Base-by-base conservation (phyloP, 805 yeast species). In the Starmerella ratchasimensis region DNA sequence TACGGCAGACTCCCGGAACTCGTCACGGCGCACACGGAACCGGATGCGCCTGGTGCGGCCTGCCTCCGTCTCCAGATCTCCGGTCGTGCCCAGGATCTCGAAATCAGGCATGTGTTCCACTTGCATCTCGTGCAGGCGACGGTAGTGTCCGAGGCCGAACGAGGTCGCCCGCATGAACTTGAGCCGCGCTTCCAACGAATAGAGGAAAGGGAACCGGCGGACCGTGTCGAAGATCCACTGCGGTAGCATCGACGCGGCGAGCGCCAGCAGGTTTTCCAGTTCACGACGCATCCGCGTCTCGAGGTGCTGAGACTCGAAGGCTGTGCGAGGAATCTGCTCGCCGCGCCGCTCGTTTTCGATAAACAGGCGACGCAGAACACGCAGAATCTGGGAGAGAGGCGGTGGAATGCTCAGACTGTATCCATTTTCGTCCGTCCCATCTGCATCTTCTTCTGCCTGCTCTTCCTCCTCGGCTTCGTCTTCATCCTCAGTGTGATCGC, bases 231-330 rank as follows among this genome's bases (percentile, higher is more conserved):
- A 69, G 16, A 78, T 69, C 97, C 97, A 88, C 6, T 70, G 71
- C 0, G 97, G 97, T 28, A 88, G 55, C 2, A 80, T 70, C 0
- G 88, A 90, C 54, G 93, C 74, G 0, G 93, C 88, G 20, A 88
- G 88, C 14, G 84, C 67, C 37, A 86, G 61, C 0, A 94, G 90
- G 45, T 88, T 96, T 49, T 86, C 95, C 30, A 88, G 58, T 57
- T 86, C 96, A 34, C 93, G 64, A 39, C 80, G 78, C 37, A 90
- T 61, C 55, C 86, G 88, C 0, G 93, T 93, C 5, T 93, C 76
- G 15, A 88, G 56, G 51, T 84, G 84, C 58, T 82, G 73, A 14
- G 36, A 34, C 14, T 36, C 33, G 37, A 43, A 43, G n/a, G 2
- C 18, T 4, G 14, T 24, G 40, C 42, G 36, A 5, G 38, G 25